Conservation (phyloP, 2,329 filamentous ascomycete genomes). For the Ascochyta viciae-villosae region DNA sequence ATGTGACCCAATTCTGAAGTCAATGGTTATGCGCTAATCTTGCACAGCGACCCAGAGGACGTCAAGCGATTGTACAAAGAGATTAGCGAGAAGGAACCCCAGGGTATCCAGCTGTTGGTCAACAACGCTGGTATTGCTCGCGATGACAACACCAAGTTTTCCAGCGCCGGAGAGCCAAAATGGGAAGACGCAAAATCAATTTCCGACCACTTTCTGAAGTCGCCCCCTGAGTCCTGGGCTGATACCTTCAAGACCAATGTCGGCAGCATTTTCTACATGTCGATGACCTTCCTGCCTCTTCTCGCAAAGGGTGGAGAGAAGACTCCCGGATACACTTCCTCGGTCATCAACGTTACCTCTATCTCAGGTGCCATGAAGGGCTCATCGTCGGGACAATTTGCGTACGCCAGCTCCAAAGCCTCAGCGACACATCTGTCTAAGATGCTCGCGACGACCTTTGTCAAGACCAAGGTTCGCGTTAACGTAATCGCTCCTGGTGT, state of each 20-base stretch:
- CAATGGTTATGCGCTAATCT: neutral
- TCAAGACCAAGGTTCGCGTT: slow-evolving; percentile 52
- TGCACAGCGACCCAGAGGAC: slow-evolving; percentile 57
- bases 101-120: slow-evolving; percentile 62
- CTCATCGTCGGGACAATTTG: slow-evolving; percentile 58
- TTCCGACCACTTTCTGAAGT: slow-evolving; percentile 59
- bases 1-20: slow-evolving; percentile 4
- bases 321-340: slow-evolving; percentile 58
- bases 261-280: slow-evolving; percentile 60
- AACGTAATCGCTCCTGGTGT: slow-evolving; percentile 55
- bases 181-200: slow-evolving; percentile 57
- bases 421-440: slow-evolving; percentile 55
- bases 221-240: slow-evolving; percentile 55
- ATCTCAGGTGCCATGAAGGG: slow-evolving; percentile 60
- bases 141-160: slow-evolving; percentile 61
- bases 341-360: slow-evolving; percentile 62
- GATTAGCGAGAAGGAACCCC: slow-evolving; percentile 55
- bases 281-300: slow-evolving; percentile 62
- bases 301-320: slow-evolving; percentile 57
- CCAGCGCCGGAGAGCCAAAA: slow-evolving; percentile 57
- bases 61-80: slow-evolving; percentile 52
- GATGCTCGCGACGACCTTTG: slow-evolving; percentile 56
- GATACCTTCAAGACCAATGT: slow-evolving; percentile 62
- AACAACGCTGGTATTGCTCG: slow-evolving; percentile 63
- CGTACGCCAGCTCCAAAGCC: slow-evolving; percentile 61